Conservation (phyloP, 495 filamentous ascomycete species). For the Penicillium ucsense region DNA sequence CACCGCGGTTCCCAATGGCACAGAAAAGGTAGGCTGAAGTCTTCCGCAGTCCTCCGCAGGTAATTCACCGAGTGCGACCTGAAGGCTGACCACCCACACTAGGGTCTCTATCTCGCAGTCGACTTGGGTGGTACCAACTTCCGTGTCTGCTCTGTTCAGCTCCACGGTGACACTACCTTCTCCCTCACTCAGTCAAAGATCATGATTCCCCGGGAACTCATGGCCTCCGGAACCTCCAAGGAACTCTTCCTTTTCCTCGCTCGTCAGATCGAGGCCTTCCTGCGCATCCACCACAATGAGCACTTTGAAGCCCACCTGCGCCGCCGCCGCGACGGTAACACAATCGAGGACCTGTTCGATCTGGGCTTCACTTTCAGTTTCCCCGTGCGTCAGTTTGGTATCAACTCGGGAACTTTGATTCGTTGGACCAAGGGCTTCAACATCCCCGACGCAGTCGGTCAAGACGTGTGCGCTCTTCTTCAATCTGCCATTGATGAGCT, state of each 20-base stretch:
- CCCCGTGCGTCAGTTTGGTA: conserved; percentile 84
- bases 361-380: conserved; percentile 98
- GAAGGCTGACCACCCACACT: background rate
- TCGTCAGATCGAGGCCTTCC: conserved; percentile 80
- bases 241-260: conserved; percentile 91
- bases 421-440: conserved; percentile 99
- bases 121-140: conserved; percentile 97
- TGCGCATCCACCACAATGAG: conserved; percentile 77
- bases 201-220: conserved; percentile 77
- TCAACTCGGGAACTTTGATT: conserved; percentile 86
- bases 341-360: conserved; percentile 68
- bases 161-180: conserved; percentile 90
- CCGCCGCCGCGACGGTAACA: conserved; percentile 46
- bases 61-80: too few species aligned
- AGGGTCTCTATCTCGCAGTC: conserved; percentile 94
- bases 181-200: conserved; percentile 85
- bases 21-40: conserved; percentile 56
- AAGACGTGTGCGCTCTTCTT: conserved; percentile 86
- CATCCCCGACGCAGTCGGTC: conserved; percentile 82
- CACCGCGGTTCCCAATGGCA: conserved; percentile 91
- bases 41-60: too few species aligned
- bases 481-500: conserved; percentile 87
- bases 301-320: conserved; percentile 67
- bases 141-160: conserved; percentile 85
- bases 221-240: conserved; percentile 77